Conservation (phyloP, 345 rosid species). For the Murraya paniculata region DNA sequence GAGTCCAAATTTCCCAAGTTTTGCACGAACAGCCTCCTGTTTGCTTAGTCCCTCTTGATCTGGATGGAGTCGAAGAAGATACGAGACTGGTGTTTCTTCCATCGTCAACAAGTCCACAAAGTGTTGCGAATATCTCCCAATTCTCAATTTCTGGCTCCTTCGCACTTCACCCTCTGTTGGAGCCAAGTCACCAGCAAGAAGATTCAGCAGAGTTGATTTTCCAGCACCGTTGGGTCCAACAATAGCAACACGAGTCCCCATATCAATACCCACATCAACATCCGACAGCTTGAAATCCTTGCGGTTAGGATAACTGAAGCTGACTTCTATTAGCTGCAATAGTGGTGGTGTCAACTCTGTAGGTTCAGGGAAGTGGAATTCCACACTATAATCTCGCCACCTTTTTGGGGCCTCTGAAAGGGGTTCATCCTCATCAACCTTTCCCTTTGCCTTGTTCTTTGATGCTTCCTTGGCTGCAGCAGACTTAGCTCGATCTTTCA, state of each 20-base stretch:
- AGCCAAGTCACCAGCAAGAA: constrained; percentile 85
- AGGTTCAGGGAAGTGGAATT: constrained; percentile 95
- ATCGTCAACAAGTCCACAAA: constrained; percentile 86
- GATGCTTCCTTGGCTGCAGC: constrained; percentile 74
- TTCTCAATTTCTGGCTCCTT: constrained; percentile 85
- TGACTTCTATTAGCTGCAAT: constrained; percentile 82
- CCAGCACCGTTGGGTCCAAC: constrained; percentile 99
- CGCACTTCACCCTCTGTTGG: constrained; percentile 82
- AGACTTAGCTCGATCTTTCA: constrained; percentile 76
- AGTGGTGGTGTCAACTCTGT: constrained; percentile 94
- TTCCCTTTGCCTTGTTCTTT: constrained; percentile 73
- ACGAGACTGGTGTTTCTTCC: constrained; percentile 93
- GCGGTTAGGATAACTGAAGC: constrained; percentile 83
- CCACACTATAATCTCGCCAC: constrained; percentile 93
- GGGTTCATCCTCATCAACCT: constrained; percentile 70
- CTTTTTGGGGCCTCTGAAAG: constrained; percentile 72
- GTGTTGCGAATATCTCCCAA: constrained; percentile 96
- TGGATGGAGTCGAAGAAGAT: constrained; percentile 93
- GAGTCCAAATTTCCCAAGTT: constrained; percentile 92
- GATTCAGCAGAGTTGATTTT: constrained; percentile 85
- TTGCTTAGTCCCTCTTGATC: constrained; percentile 95
- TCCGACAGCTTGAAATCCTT: constrained; percentile 72
- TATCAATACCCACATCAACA: constrained; percentile 95
- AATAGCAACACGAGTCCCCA: constrained; percentile 95
- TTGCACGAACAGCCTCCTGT: constrained; percentile 94